These are phyloP conservation scores for Babesia caballi DNA, from an alignment of 169 alveolate genomes.

Conservation along the genomic window DNA sequence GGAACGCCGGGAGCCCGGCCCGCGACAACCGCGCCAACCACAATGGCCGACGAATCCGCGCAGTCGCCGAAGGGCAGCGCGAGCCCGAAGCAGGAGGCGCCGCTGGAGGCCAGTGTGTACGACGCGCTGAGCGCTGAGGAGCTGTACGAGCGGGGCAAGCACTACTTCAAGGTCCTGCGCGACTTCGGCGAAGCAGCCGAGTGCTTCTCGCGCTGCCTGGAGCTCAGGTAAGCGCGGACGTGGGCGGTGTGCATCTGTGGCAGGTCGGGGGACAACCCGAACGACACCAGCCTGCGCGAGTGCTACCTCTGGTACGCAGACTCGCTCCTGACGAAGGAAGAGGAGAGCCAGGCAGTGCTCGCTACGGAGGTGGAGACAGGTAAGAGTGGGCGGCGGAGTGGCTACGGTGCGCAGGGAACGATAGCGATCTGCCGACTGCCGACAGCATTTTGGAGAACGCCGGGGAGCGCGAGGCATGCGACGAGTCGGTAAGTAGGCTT, in stretches of 20 bases:
- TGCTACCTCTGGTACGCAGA: conserved; percentile 70
- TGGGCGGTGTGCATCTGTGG: background rate
- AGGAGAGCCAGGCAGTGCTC: conserved; percentile 49
- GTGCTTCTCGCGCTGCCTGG: conserved; percentile 58
- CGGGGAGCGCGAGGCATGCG: conserved; percentile 18
- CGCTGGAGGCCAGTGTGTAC: conserved; percentile 11
- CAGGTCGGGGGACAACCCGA: conserved; percentile 52
- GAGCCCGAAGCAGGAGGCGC: no score
- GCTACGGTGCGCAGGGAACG: conserved; percentile 8
- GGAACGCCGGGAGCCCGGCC: no score
- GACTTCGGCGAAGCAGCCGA: conserved; percentile 61
- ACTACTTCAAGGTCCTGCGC: conserved; percentile 24
- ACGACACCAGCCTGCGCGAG: conserved; percentile 26
- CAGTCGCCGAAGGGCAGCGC: no score
- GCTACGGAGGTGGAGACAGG: conserved; percentile 34
- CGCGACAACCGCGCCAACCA: no score
- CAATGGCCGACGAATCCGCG: no score
- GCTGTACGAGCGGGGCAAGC: conserved; percentile 49
- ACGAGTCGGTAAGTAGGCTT: conserved; percentile 28
- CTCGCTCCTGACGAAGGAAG: conserved; percentile 64
- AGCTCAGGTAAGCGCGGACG: conserved; percentile 26
- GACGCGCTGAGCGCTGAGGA: conserved; percentile 45
- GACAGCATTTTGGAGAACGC: conserved; percentile 42
- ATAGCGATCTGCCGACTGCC: conserved; percentile 33
- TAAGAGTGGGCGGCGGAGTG: background rate